Evolutionary conservation across 805 yeast genomes (phyloP).

Genomic region (Cyberlindnera petersonii): DNA sequence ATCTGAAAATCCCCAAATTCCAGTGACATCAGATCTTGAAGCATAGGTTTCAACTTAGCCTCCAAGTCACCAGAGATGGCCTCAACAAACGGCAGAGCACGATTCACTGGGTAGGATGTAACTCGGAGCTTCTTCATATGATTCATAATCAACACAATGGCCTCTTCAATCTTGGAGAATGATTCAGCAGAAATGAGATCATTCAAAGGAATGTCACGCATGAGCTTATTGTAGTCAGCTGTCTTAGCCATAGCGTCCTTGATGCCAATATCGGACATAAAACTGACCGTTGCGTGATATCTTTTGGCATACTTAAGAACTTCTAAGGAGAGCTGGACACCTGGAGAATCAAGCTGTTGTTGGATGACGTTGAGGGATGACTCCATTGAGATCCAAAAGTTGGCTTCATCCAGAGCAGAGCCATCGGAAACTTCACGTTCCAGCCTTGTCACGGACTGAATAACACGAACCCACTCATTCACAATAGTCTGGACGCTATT

Average conservation of each 20-base stretch:
- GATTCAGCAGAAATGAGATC: conserved; percentile 48
- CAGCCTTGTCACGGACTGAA: conserved; percentile 52
- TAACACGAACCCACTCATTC: conserved; percentile 68
- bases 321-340: conserved; percentile 53
- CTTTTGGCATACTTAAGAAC: conserved; percentile 68
- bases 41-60: conserved; percentile 36
- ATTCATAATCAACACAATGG: conserved; percentile 46
- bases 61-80: conserved; percentile 57
- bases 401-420: conserved; percentile 59
- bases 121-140: conserved; percentile 63
- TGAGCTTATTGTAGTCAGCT: conserved; percentile 53
- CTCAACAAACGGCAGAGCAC: conserved; percentile 66
- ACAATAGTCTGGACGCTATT: conserved; percentile 68
- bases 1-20: conserved; percentile 38
- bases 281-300: conserved; percentile 72
- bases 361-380: conserved; percentile 50
- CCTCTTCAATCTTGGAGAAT: conserved; percentile 41
- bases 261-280: conserved; percentile 68
- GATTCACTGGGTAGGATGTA: conserved; percentile 56
- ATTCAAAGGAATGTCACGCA: conserved; percentile 67
- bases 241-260: conserved; percentile 49
- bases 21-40: conserved; percentile 44
- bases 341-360: conserved; percentile 52
- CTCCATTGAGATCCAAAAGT: conserved; percentile 77
- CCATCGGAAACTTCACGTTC: conserved; percentile 54